Percentiles rank a stretch among this genome's conserved stretches.
phyloP scores from a whole-genome alignment of 176 grass and related monocot species.

The Avena sativa region DNA sequence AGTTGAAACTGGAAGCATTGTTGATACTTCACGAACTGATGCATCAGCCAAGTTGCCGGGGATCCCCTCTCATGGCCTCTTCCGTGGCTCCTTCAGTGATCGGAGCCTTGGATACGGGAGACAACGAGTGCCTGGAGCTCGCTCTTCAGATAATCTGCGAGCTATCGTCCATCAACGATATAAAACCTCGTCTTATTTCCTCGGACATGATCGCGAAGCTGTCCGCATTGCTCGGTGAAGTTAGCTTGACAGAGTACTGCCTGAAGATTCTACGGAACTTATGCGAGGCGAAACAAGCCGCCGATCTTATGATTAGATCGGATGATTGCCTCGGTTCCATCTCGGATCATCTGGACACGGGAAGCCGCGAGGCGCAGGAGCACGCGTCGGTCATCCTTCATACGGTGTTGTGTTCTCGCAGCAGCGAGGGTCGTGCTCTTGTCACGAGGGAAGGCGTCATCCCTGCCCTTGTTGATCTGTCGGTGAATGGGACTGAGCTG shows the following conservation, averaged over 20 bases:
- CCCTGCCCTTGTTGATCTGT: conserved; percentile 78
- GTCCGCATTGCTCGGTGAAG: conserved; percentile 53
- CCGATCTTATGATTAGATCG: conserved; percentile 45
- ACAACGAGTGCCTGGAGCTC: conserved; percentile 58
- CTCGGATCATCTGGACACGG: conserved; percentile 69
- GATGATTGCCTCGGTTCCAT: conserved; percentile 62
- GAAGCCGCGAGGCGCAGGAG: conserved; percentile 62
- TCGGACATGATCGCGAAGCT: conserved; percentile 63
- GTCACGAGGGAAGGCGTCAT: conserved; percentile 85
- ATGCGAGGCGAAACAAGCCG: conserved; percentile 55
- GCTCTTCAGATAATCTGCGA: conserved; percentile 65
- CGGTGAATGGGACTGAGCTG: conserved; percentile 75
- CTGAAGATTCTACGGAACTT: conserved; percentile 66
- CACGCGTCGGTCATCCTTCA: conserved; percentile 65
- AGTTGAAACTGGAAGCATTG: conserved; percentile 61
- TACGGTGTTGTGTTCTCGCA: conserved; percentile 52
- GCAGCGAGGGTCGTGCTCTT: conserved; percentile 56
- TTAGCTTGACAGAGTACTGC: conserved; percentile 53
- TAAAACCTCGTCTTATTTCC: conserved; percentile 58
- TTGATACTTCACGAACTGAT: conserved; percentile 61
- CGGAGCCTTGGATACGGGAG: conserved; percentile 52
- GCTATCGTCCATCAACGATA: conserved; percentile 52
- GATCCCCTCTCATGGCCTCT: conserved; percentile 56
- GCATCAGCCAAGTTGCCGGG: conserved; percentile 43
- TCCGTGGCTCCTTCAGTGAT: conserved; percentile 53